A percentile compares a stretch with the other conserved stretches of the same genome.
Conservation (phyloP, 345 rosid genomes). For the Eucalyptus polybractea region DNA sequence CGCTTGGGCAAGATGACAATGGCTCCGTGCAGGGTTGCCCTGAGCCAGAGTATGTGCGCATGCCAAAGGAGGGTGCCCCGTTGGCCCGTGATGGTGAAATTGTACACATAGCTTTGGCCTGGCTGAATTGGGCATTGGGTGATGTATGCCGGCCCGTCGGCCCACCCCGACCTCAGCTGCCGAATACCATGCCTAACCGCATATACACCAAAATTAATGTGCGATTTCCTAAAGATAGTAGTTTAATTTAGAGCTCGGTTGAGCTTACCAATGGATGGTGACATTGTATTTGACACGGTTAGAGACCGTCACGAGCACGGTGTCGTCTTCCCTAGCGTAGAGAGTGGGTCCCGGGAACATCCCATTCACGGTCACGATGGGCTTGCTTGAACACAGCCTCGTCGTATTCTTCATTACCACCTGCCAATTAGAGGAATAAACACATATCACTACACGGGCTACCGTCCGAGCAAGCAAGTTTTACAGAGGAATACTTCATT, state of each 20-base stretch:
- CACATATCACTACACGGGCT: background rate
- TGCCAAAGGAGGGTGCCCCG: constrained; percentile 91
- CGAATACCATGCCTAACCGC: constrained; percentile 65
- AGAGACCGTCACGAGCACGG: constrained; percentile 59
- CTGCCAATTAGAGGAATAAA: constrained; percentile 6
- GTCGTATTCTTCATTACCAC: constrained; percentile 58
- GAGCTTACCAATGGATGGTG: constrained; percentile 68
- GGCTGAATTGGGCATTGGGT: constrained; percentile 91
- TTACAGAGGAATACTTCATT: background rate
- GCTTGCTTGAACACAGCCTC: constrained; percentile 67
- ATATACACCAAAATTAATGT: background rate
- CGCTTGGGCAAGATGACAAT: constrained; percentile 71
- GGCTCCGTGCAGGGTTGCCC: constrained; percentile 82
- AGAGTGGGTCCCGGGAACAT: constrained; percentile 85
- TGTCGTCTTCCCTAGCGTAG: constrained; percentile 83
- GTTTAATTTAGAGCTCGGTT: too few relatives aligned
- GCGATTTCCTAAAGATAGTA: background rate
- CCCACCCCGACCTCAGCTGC: constrained; percentile 86
- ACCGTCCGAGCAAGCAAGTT: background rate
- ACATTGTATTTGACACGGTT: constrained; percentile 83
- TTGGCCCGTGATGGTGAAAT: constrained; percentile 83
- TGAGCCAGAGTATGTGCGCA: constrained; percentile 90
- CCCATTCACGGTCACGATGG: constrained; percentile 80
- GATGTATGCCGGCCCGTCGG: constrained; percentile 92
- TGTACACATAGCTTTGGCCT: constrained; percentile 58